Conservation (phyloP, 140 eudicot genomes). For the Anethum foeniculum region DNA sequence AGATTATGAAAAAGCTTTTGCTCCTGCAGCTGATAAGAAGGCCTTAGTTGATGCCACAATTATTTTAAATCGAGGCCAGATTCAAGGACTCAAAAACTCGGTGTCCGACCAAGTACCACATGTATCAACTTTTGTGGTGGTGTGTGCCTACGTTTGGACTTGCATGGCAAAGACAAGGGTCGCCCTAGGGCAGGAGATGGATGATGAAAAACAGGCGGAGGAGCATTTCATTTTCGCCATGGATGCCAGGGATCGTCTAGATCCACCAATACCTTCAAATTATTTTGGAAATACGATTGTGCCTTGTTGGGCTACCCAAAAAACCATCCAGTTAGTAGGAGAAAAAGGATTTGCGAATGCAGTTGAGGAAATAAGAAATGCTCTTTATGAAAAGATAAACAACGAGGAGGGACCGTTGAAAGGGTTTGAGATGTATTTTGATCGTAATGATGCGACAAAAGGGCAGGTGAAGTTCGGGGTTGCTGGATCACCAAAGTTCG, state of each 20-base stretch:
- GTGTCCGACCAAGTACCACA: conserved; percentile 6
- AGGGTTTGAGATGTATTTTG: conserved; percentile 15
- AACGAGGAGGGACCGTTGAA: conserved; percentile 11
- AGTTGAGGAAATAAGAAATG: conserved; percentile 7
- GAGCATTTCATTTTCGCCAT: conserved; percentile 9
- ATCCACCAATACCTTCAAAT: conserved; percentile 25
- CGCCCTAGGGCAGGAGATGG: background rate
- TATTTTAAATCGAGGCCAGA: conserved; percentile 7
- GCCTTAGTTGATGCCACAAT: conserved; percentile 15
- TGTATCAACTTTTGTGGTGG: conserved; percentile 15
- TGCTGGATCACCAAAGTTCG: conserved; percentile 35
- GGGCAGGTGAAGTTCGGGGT: conserved; percentile 14
- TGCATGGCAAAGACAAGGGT: conserved; percentile 18
- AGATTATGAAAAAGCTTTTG: background rate
- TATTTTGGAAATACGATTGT: conserved; percentile 31
- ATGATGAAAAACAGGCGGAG: background rate
- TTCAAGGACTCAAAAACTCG: conserved; percentile 16
- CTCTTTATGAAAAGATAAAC: background rate
- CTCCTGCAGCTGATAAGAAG: no score
- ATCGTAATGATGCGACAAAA: no score
- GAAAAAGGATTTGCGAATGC: background rate
- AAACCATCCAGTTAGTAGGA: background rate
- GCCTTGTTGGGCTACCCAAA: background rate
- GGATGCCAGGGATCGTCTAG: conserved; percentile 16
- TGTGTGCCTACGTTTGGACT: conserved; percentile 22